Conservation (phyloP, 805 yeast genomes). For the Blastobotrys peoriensis region DNA sequence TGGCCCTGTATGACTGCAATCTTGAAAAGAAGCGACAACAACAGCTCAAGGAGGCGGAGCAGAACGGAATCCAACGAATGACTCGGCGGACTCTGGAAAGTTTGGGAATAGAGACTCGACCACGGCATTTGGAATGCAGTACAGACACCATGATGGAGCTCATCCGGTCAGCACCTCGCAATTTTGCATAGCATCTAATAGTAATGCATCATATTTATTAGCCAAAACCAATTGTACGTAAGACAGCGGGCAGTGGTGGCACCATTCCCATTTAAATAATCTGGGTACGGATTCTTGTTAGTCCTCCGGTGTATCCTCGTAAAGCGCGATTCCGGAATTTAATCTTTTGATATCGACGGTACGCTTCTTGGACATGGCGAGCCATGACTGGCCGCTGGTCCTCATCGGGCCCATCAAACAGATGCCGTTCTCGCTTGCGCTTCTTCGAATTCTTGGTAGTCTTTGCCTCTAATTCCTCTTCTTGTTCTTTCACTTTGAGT, state of each 20-base stretch:
- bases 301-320: constrained; percentile 68
- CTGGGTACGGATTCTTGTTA: constrained; percentile 46
- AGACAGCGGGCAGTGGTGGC: background rate
- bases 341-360: constrained; percentile 65
- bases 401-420: constrained; percentile 87
- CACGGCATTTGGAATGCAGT: constrained; percentile 15
- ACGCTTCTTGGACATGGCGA: constrained; percentile 81
- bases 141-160: constrained; percentile 12
- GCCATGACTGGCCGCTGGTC: constrained; percentile 71
- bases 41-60: background rate
- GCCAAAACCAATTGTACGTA: background rate
- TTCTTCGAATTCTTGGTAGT: constrained; percentile 33
- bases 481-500: constrained; percentile 64
- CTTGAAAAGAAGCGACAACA: background rate
- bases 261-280: constrained; percentile 32
- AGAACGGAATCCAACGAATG: constrained; percentile 10
- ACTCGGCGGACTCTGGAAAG: constrained; percentile 20
- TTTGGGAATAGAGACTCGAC: constrained; percentile 18
- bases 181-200: background rate
- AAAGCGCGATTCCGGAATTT: constrained; percentile 56
- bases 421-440: constrained; percentile 44
- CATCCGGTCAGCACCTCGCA: constrained; percentile 8
- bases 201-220: background rate
- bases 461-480: constrained; percentile 42
- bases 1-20: constrained; percentile 25